phyloP scores from a whole-genome alignment of 164 flowering plant species.

The Protea cynaroides region DNA sequence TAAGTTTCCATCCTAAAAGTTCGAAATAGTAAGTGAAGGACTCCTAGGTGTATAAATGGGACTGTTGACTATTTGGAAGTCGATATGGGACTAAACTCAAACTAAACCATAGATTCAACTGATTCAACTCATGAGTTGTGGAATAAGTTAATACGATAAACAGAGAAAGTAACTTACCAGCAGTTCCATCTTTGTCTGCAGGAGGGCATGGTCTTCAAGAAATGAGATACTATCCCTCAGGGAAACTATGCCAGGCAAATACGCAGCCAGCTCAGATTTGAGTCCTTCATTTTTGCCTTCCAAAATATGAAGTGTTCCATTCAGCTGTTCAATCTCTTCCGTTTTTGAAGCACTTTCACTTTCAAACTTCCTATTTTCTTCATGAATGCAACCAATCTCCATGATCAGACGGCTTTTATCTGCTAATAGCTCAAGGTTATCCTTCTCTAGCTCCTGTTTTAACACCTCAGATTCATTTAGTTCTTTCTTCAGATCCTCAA shows the following conservation, averaged over 20 bases:
- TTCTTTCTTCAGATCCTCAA: constrained; percentile 41
- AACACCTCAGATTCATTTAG: constrained; percentile 24
- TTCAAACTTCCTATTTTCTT: constrained; percentile 39
- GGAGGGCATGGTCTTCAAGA: constrained; percentile 47
- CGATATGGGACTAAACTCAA: background rate
- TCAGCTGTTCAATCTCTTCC: constrained; percentile 43
- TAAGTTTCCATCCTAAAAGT: too few species aligned
- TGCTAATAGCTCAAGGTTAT: constrained; percentile 29
- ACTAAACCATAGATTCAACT: background rate
- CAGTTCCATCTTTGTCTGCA: constrained; percentile 25
- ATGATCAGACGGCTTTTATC: constrained; percentile 19
- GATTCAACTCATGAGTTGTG: background rate
- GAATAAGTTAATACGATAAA: background rate
- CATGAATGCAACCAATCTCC: constrained; percentile 44
- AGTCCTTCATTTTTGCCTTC: constrained; percentile 53
- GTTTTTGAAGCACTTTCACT: constrained; percentile 33
- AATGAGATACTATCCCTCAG: constrained; percentile 45
- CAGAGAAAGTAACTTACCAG: constrained; percentile 28
- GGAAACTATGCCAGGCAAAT: constrained; percentile 45
- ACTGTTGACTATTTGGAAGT: too few species aligned
- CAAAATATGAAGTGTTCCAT: constrained; percentile 35
- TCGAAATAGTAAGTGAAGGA: too few species aligned
- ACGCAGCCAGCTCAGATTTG: constrained; percentile 46
- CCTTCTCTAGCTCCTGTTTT: constrained; percentile 31
- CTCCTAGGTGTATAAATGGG: too few species aligned